Evolutionary conservation across 2,329 filamentous ascomycete genomes (phyloP), one percentile per base, ranked within the genome.

Genomic region (Ophiocordyceps australis): DNA sequence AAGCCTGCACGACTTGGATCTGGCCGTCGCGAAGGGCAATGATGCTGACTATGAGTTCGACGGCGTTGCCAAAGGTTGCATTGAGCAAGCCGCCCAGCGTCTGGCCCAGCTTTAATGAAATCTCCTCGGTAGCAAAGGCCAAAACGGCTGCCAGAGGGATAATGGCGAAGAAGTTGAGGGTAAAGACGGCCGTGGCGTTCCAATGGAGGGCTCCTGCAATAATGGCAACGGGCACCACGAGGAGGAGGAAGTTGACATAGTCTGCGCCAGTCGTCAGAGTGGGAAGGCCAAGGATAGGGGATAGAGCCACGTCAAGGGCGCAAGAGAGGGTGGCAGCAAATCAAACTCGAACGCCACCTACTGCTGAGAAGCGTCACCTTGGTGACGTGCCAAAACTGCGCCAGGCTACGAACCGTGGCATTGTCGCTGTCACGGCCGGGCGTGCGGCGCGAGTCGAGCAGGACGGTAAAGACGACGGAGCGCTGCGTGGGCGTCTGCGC

Each of bases 1-100:
- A 92, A 13, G 86, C 78, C 55, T 95, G 89, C n/a, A 95, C 86
- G 36, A 95, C 85, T 40, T 86, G 74, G 44, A 94, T 91, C 54
- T 95, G 78, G 34, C 73, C 71, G 39, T 89, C 72, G 36, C 62
- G 70, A 23, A 98, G 65, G 12, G 89, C 89, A 35, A 95, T 77
- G 38, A 95, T 86, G 47, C 81, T 92, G 45, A 92, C 77, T 54
- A 81, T 82, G 35, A 85, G 50, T 46, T 85, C 78, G 26, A 85
- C 77, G 10, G 75, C 76, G 49, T 82, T 83, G 39, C 76, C 76
- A 48, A 81, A 82, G 1, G 76, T 81, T 16, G 76, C 75, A 45
- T 82, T 82, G 32, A 79, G 58, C 33, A 80, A 49, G 12, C 78
- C 78, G 30, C 78, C 78, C 16, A 83, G 48, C 2, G 76, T 76